Conservation (phyloP, 106 monocot genomes). For the Posidonia australis region DNA sequence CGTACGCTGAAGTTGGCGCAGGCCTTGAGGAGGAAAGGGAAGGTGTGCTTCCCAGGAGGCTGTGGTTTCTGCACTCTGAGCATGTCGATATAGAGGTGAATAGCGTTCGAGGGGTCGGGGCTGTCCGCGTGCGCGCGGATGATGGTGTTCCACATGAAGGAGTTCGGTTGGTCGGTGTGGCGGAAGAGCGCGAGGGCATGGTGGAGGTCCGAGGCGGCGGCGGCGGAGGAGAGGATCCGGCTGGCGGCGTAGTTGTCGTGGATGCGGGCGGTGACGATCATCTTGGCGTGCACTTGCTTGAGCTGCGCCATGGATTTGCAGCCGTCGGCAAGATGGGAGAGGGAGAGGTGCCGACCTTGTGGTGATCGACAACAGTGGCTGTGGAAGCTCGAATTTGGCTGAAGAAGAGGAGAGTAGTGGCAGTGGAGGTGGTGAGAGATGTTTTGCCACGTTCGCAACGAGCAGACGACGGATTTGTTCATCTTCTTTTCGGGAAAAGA, state of each 20-base stretch:
- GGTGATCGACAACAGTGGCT: background rate
- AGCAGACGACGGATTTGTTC: background rate
- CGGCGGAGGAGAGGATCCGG: slow-evolving; percentile 45
- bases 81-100: slow-evolving; percentile 38
- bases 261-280: slow-evolving; percentile 68
- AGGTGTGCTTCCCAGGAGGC: slow-evolving; percentile 63
- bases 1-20: slow-evolving; percentile 13
- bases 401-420: background rate
- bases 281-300: slow-evolving; percentile 57
- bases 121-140: slow-evolving; percentile 46
- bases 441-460: background rate
- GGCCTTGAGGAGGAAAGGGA: slow-evolving; percentile 75
- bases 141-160: slow-evolving; percentile 81
- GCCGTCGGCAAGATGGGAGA: slow-evolving; percentile 60
- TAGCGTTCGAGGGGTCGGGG: slow-evolving; percentile 28
- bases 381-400: background rate
- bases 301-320: slow-evolving; percentile 45
- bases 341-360: background rate
- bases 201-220: slow-evolving; percentile 33
- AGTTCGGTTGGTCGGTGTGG: slow-evolving; percentile 44
- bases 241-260: slow-evolving; percentile 63
- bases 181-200: slow-evolving; percentile 39
- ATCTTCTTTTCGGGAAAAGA: background rate
- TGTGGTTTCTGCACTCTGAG: slow-evolving; percentile 1
- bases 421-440: background rate